phyloP scores from a whole-genome alignment of 2,329 filamentous ascomycete species.

The Uncinocarpus reesii region DNA sequence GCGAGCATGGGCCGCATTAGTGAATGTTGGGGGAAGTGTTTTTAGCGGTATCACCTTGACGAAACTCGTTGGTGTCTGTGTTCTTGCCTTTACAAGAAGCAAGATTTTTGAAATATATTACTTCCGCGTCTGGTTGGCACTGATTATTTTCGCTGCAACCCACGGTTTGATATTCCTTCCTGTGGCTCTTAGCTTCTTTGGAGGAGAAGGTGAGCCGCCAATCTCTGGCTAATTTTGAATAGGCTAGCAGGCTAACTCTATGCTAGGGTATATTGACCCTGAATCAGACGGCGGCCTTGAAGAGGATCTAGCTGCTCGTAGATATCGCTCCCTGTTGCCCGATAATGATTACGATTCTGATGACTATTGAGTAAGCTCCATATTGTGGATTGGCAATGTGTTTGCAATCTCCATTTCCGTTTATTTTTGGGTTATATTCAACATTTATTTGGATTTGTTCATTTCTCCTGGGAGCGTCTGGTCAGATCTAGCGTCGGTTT shows the following conservation, averaged over 20 bases:
- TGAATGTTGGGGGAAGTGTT: conserved; percentile 88
- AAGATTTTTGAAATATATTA: conserved; percentile 99
- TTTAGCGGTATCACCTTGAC: conserved; percentile 95
- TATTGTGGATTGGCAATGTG: not conserved
- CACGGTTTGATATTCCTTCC: conserved; percentile 89
- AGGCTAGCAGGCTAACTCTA: conserved; percentile 15
- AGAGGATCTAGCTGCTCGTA: conserved; percentile 70
- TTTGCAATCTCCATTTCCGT: not conserved
- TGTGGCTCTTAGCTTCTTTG: conserved; percentile 73
- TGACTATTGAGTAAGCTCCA: conserved; percentile 35
- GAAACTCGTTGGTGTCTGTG: conserved; percentile 82
- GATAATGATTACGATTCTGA: conserved; percentile 71
- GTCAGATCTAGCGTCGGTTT: not conserved
- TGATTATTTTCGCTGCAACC: conserved; percentile 77
- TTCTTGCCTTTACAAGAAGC: conserved; percentile 85
- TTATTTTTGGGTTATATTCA: not conserved
- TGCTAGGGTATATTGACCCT: conserved; percentile 67
- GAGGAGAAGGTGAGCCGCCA: conserved; percentile 54
- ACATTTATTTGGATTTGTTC: not conserved
- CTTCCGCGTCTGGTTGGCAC: conserved; percentile 88
- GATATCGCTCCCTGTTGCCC: conserved; percentile 66
- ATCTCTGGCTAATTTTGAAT: conserved; percentile 17
- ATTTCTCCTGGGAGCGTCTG: not conserved
- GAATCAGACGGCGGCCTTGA: conserved; percentile 81
- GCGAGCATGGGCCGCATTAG: conserved; percentile 81